Percentiles rank a stretch among this genome's conserved stretches.
These are phyloP conservation scores for Yarrowia alimentaria DNA, from an alignment of 805 yeast species.

Conservation along the genomic window DNA sequence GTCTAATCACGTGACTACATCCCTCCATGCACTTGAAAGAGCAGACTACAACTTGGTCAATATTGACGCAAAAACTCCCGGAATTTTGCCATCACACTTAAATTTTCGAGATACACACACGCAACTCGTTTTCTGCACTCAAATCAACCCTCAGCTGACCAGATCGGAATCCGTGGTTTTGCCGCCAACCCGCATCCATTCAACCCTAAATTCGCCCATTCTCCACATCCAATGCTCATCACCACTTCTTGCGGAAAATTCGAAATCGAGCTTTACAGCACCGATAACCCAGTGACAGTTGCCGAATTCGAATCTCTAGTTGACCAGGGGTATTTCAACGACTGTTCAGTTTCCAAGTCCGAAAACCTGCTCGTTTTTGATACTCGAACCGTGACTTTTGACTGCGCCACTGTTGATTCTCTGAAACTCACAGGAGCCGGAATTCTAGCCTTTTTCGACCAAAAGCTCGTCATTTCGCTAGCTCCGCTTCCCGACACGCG, in stretches of 20 bases:
- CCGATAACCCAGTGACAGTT: conserved; percentile 20
- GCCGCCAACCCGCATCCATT: too few relatives aligned
- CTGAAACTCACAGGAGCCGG: conserved; percentile 25
- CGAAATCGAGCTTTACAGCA: conserved; percentile 24
- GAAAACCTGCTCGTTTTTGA: too few relatives aligned
- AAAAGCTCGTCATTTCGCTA: conserved; percentile 12
- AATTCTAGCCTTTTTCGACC: conserved; percentile 11
- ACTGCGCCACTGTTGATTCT: conserved; percentile 4
- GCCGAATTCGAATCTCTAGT: conserved; percentile 23
- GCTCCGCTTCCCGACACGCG: conserved; percentile 6
- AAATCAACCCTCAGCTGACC: too few relatives aligned
- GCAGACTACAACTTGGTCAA: too few relatives aligned
- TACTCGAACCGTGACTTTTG: too few relatives aligned
- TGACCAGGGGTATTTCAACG: conserved; percentile 13
- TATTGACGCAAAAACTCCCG: too few relatives aligned
- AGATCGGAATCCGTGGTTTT: too few relatives aligned
- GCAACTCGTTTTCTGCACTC: too few relatives aligned
- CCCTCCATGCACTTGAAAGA: too few relatives aligned
- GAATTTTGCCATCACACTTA: too few relatives aligned
- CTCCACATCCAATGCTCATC: conserved; percentile 19
- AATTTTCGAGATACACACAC: too few relatives aligned
- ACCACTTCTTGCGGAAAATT: conserved; percentile 26
- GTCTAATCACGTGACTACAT: too few relatives aligned
- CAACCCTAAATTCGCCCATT: conserved; percentile 6
- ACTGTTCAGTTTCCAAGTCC: background rate